Conservation (phyloP, 805 yeast genomes). For the Hemisphaericaspora nanyangensis region DNA sequence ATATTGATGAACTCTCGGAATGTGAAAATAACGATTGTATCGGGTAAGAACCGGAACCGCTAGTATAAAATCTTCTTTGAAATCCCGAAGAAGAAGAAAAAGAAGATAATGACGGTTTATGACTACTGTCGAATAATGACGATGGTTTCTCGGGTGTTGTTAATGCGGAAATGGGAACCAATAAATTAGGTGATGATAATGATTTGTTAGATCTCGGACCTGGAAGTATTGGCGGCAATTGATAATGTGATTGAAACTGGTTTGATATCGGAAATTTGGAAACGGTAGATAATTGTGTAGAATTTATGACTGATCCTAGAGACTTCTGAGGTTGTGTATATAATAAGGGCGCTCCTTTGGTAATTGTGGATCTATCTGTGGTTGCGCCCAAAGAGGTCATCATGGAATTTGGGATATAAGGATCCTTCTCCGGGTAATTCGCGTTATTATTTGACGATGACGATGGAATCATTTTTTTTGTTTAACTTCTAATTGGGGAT, state of each 20-base stretch:
- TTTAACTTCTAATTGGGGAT: neutral
- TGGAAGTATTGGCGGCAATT: neutral
- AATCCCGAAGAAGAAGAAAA: neutral
- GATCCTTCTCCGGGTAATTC: neutral
- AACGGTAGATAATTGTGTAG: neutral
- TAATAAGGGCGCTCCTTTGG: neutral
- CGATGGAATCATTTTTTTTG: neutral
- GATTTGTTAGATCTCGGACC: neutral
- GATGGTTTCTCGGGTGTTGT: neutral
- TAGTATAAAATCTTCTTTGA: neutral
- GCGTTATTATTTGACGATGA: neutral
- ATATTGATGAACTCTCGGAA: neutral
- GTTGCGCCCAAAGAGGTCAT: neutral
- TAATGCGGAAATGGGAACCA: neutral
- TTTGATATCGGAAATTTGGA: neutral
- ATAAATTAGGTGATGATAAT: neutral
- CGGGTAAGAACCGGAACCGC: neutral
- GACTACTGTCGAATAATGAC: neutral
- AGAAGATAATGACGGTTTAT: too few relatives aligned
- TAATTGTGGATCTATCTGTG: neutral
- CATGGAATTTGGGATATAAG: neutral
- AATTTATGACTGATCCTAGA: too few relatives aligned
- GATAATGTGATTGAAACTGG: neutral
- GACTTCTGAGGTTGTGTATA: neutral
- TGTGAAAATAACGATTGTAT: neutral